A percentile compares a stretch with the other conserved stretches of the same genome.
Evolutionary conservation across 805 yeast genomes (phyloP).

Genomic region (Tetrapisispora nanseiensis): DNA sequence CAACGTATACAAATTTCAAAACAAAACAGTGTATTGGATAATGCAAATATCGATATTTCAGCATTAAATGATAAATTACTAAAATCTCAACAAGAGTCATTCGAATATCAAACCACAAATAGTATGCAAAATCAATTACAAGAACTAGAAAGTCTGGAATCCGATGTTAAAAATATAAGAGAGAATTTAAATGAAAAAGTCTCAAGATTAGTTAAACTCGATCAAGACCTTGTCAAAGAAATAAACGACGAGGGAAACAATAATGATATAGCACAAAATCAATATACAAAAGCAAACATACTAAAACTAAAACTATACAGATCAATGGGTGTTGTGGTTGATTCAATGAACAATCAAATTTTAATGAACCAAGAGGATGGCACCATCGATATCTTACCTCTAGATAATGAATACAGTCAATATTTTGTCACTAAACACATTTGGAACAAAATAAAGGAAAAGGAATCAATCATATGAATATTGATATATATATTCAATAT

Average conservation of each 20-base stretch:
- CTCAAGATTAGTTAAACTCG: conserved; percentile 9
- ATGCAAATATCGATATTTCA: conserved; percentile 5
- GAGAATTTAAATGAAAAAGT: conserved; percentile 15
- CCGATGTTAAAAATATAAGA: conserved; percentile 13
- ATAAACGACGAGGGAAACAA: neutral
- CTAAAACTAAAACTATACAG: conserved; percentile 52
- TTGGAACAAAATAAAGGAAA: conserved; percentile 43
- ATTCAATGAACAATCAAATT: conserved; percentile 34
- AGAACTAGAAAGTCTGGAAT: conserved; percentile 19
- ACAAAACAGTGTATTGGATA: conserved; percentile 6
- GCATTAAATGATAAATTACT: conserved; percentile 8
- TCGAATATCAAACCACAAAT: conserved; percentile 9
- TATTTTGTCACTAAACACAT: conserved; percentile 65
- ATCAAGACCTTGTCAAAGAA: neutral
- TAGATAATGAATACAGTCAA: conserved; percentile 46
- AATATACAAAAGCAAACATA: conserved; percentile 20
- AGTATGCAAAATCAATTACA: conserved; percentile 14
- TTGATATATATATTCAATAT: neutral
- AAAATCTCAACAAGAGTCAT: conserved; percentile 10
- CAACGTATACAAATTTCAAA: conserved; percentile 7
- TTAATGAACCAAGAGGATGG: conserved; percentile 40
- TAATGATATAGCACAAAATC: conserved; percentile 8
- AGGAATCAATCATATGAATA: neutral
- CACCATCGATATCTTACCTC: conserved; percentile 40
- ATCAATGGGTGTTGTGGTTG: conserved; percentile 47